Conservation (phyloP, 495 filamentous ascomycete species). For the Halenospora varia region DNA sequence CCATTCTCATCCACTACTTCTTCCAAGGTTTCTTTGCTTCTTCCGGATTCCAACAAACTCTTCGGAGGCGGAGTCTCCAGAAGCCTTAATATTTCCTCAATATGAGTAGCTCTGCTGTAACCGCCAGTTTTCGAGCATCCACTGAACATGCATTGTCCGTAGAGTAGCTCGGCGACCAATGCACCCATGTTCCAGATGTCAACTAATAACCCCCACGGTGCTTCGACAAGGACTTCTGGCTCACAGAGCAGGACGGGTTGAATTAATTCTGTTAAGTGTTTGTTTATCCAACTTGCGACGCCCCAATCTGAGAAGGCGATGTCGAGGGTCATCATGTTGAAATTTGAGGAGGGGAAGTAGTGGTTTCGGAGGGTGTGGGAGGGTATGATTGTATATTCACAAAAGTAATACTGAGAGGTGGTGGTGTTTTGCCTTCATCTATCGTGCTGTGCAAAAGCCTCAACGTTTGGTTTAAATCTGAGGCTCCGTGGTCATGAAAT, state of each 20-base stretch:
- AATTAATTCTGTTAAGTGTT: constrained; percentile 28
- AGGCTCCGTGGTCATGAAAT: too few relatives aligned
- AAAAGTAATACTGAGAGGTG: too few relatives aligned
- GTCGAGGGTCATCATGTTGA: not conserved
- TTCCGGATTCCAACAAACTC: constrained; percentile 20
- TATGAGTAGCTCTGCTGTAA: constrained; percentile 20
- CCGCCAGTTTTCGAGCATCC: constrained; percentile 4
- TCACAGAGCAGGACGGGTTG: constrained; percentile 27
- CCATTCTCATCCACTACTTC: constrained; percentile 12
- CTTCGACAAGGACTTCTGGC: constrained; percentile 29
- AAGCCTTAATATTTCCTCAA: constrained; percentile 23
- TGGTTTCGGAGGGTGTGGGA: not conserved
- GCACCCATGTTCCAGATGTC: constrained; percentile 29
- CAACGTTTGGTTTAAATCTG: too few relatives aligned
- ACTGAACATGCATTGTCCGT: constrained; percentile 8
- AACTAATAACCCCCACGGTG: constrained; percentile 23
- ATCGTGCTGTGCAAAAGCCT: too few relatives aligned
- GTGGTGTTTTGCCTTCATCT: too few relatives aligned
- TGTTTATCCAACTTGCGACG: constrained; percentile 24
- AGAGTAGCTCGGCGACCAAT: constrained; percentile 20
- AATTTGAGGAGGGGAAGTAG: not conserved
- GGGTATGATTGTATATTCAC: too few relatives aligned
- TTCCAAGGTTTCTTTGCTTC: constrained; percentile 14
- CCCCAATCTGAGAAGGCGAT: constrained; percentile 30
- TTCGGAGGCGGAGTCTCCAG: constrained; percentile 27